phyloP scores from a whole-genome alignment of 2,329 filamentous ascomycete genomes.

The Scopulariopsis brevicaulis region DNA sequence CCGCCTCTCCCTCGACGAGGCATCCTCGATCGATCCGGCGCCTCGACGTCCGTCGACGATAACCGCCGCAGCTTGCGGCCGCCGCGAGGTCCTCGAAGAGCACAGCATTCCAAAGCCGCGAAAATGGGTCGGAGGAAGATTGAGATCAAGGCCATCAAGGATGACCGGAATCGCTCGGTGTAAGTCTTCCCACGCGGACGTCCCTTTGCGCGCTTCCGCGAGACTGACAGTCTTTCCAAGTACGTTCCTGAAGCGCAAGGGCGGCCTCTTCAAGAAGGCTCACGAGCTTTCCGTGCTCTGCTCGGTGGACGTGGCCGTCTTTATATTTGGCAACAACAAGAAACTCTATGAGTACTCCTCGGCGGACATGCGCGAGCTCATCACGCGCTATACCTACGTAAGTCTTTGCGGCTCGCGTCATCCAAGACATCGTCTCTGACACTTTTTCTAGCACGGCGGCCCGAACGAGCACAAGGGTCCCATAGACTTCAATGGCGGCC shows the following conservation, averaged over 20 bases:
- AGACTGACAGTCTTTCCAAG: conserved; percentile 30
- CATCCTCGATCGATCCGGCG: not conserved
- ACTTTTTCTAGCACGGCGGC: conserved; percentile 60
- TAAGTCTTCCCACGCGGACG: conserved; percentile 37
- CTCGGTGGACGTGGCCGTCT: conserved; percentile 95
- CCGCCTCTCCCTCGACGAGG: not conserved
- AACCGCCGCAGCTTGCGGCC: not conserved
- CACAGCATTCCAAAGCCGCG: conserved; percentile 7
- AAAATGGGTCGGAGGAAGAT: conserved; percentile 97
- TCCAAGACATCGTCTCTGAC: conserved; percentile 1
- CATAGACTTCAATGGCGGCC: conserved; percentile 78
- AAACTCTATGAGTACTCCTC: conserved; percentile 98
- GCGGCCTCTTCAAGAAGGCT: conserved; percentile 97
- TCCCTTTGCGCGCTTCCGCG: not conserved
- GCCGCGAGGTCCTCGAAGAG: not conserved
- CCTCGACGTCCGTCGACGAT: not conserved
- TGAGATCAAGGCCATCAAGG: conserved; percentile 98
- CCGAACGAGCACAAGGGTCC: conserved; percentile 96
- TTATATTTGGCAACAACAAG: conserved; percentile 98
- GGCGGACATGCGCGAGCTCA: conserved; percentile 80
- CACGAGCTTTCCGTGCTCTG: conserved; percentile 97
- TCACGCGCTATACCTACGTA: conserved; percentile 85
- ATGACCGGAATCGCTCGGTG: conserved; percentile 96
- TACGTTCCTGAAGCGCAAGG: conserved; percentile 97
- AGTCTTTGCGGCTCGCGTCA: conserved; percentile 23